A percentile compares a stretch with the other conserved stretches of the same genome.
phyloP scores from a whole-genome alignment of 2,329 filamentous ascomycete species.

The Parastagonospora avenae region DNA sequence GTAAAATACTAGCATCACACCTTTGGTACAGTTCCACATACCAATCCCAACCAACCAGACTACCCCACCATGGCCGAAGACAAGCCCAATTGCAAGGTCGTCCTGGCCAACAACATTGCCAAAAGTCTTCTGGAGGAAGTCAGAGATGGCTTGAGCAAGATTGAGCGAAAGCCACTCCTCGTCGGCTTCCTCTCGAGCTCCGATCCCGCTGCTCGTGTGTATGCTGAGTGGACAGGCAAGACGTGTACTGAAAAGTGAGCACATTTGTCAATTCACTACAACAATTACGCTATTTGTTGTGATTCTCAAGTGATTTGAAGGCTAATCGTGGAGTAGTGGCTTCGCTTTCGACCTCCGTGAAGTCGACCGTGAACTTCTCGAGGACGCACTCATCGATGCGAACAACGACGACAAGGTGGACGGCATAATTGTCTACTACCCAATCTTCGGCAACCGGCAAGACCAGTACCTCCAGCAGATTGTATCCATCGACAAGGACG shows the following conservation, averaged over 20 bases:
- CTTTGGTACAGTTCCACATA: neutral
- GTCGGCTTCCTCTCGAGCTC: constrained; percentile 91
- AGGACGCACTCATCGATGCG: constrained; percentile 84
- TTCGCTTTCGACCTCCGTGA: constrained; percentile 86
- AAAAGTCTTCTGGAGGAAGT: constrained; percentile 81
- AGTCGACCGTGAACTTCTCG: constrained; percentile 84
- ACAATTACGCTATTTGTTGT: neutral
- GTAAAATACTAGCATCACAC: neutral
- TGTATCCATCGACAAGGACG: constrained; percentile 87
- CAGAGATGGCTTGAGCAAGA: constrained; percentile 71
- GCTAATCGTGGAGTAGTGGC: constrained; percentile 62
- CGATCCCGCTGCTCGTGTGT: constrained; percentile 89
- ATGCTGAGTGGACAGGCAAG: constrained; percentile 97
- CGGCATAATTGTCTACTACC: constrained; percentile 97
- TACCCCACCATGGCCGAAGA: constrained; percentile 43
- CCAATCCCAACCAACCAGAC: constrained; percentile 2
- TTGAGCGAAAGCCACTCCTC: constrained; percentile 76
- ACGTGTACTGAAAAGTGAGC: constrained; percentile 94
- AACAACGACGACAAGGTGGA: constrained; percentile 80
- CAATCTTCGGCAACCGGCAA: constrained; percentile 88
- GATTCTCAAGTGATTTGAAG: neutral
- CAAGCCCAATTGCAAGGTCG: constrained; percentile 78
- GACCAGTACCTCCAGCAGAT: constrained; percentile 97
- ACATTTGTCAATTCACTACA: constrained; percentile 19
- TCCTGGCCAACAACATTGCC: constrained; percentile 85